phyloP scores from a whole-genome alignment of 768 basidiomycete species.

The Cystobasidium tubakii region DNA sequence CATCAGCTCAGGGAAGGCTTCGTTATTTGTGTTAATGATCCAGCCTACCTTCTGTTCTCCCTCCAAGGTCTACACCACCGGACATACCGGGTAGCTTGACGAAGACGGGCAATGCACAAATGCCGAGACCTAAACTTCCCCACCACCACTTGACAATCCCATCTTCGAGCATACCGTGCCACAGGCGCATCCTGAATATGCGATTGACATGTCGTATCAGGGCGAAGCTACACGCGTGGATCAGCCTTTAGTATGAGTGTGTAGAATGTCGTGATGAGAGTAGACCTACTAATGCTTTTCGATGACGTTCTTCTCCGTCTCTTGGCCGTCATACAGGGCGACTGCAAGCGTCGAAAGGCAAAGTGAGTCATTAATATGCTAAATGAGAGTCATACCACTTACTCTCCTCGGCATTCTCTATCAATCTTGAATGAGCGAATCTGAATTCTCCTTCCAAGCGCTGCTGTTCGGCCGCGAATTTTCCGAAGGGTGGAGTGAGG shows the following conservation, averaged over 20 bases:
- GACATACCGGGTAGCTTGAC: slow-evolving; percentile 70
- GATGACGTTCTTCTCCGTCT: slow-evolving; percentile 81
- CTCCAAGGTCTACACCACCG: slow-evolving; percentile 64
- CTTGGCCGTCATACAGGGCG: slow-evolving; percentile 79
- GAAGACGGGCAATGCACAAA: slow-evolving; percentile 92
- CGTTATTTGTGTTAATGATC: too few relatives aligned
- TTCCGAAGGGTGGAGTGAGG: slow-evolving; percentile 84
- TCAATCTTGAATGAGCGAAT: slow-evolving; percentile 82
- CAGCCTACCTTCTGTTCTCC: slow-evolving; percentile 80
- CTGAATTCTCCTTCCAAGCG: slow-evolving; percentile 81
- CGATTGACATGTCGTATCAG: slow-evolving; percentile 78
- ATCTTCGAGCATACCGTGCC: slow-evolving; percentile 87
- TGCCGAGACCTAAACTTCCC: slow-evolving; percentile 85
- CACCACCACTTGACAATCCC: slow-evolving; percentile 90
- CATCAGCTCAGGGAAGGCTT: neutral
- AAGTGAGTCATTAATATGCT: too few relatives aligned
- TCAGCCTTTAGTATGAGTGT: neutral
- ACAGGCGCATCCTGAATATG: slow-evolving; percentile 72
- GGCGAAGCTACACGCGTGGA: slow-evolving; percentile 51
- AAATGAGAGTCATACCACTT: too few relatives aligned
- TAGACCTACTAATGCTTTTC: slow-evolving; percentile 66
- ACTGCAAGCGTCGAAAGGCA: slow-evolving; percentile 50
- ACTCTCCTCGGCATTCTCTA: slow-evolving; percentile 77
- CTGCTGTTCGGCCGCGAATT: slow-evolving; percentile 79
- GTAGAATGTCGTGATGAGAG: neutral